Evolutionary conservation across 768 basidiomycete species (phyloP), one percentile per base, ranked within the genome.

Genomic region (Butyriboletus loyo): DNA sequence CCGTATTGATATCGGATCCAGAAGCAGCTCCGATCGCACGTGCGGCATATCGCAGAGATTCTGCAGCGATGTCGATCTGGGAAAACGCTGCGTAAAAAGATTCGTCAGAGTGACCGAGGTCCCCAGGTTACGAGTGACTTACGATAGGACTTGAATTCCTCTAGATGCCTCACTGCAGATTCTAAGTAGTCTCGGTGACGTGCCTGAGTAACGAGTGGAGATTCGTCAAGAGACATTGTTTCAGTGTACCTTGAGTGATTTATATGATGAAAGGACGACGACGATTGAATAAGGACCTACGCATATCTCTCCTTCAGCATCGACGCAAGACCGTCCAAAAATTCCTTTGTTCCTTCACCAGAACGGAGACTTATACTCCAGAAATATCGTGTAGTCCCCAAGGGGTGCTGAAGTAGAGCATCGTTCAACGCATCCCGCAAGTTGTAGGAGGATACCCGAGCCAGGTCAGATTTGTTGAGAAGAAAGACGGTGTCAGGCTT

Each of bases 11-110:
- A 34, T 59, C 57, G 8, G 78, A 64, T 5, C 93, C 92, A 2
- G 87, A 84, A n/a, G 95, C 83, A 52, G 83, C 82, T 1, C 90
- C 92, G n/a, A 96, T 79, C 5, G 90, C 85, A 53, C 81, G 80
- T 0, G 87, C 85, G 2, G 92, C 93, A 64, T 93, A 92, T 24
- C 93, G 83, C 24, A 96, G 75, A 64, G 93, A 91, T 66, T 96
- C 93, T 0, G 92, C 92, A 5, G 82, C 91, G 11, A 89, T 65
- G 7, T 94, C 91, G 5, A 94, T 72, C 55, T 93, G 89, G n/a
- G 80, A 76, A 1, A 79, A 61, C 9, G 79, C 85, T 86, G 63
- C 28, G n/a, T 28, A 35, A 49, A 57, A 51, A 38, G 9, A 30
- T 17, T 43, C 19, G 32, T 52, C 10, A 52, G 54, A 42, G 38